These are phyloP conservation scores for Chlorella sorokiniana DNA, from an alignment of 139 green algal species.

Conservation along the genomic window DNA sequence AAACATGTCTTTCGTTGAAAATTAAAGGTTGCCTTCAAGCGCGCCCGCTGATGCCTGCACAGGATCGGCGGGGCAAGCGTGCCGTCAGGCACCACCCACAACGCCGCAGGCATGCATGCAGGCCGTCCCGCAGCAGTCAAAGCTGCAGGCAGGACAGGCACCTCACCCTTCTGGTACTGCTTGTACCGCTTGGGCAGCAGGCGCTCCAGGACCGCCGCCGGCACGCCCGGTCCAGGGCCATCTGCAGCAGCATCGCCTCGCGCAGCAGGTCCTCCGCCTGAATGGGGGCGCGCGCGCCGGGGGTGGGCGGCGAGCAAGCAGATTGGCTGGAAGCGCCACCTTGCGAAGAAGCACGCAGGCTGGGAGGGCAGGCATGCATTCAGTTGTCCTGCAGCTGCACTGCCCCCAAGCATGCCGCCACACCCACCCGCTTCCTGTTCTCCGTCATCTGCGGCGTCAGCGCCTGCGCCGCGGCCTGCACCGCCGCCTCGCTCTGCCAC, in stretches of 20 bases:
- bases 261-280: slow-evolving; percentile 81
- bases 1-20: no score
- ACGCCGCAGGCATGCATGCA: no score
- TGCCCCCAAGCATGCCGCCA: not conserved
- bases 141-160: not conserved
- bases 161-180: slow-evolving; percentile 79
- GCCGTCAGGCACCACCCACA: no score
- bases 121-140: not conserved
- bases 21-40: no score
- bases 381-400: not conserved
- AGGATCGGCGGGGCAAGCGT: no score
- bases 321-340: no score
- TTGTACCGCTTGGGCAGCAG: slow-evolving; percentile 89
- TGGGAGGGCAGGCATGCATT: no score
- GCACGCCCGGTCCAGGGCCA: slow-evolving; percentile 37
- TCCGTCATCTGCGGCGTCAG: slow-evolving; percentile 82
- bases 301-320: no score
- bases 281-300: no score
- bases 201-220: slow-evolving; percentile 67
- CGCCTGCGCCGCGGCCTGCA: slow-evolving; percentile 74
- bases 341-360: no score
- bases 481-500: slow-evolving; percentile 71
- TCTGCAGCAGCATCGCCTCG: slow-evolving; percentile 59
- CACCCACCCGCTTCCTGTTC: slow-evolving; percentile 72
- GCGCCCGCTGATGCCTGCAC: slow-evolving; percentile 14